Base-by-base conservation (phyloP, 2,329 filamentous ascomycete genomes). In the Nothopassalora personata region DNA sequence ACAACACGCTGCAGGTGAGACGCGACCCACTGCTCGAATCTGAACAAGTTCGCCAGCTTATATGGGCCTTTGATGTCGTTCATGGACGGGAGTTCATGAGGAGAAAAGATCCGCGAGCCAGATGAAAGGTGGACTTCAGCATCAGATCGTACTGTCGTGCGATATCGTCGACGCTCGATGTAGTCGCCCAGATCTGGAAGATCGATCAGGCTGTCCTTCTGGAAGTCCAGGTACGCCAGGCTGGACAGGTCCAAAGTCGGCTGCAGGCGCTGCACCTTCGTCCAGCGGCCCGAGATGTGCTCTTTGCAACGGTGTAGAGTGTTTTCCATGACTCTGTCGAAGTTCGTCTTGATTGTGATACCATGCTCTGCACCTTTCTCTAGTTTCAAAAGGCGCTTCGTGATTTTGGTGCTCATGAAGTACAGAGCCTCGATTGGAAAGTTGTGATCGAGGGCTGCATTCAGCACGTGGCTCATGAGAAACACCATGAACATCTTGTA, bases 401-500 rank as follows among this genome's bases (percentile, higher is more conserved):
- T 59, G 30, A 71, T 59, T 53, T 72, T 72, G 19, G 58, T 57
- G 11, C 59, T 65, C 59, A 71, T 65, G 30, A 58, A 28, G 46
- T 67, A 65, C 2, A 64, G n/a, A 13, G n/a, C 13, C 8, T 51
- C 48, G 48, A 27, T 51, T 3, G 48, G 13, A 27, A 51, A 33
- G 15, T 10, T 4, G 9, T 10, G 33, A 5, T 30, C 13, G 23
- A 23, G 23, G 23, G 23, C 23, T 23, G 23, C 23, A 23, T 23
- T 18, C 4, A 19, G 81, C 77, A 60, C 79, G 80, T 0, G 86
- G 70, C 66, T 86, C 88, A 33, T 78, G 71, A 51, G 76, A 77
- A 5, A 86, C 64, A 15, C 74, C 54, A 68, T 66, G 51, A 65
- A 19, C 4, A 60, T 33, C 49, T 70, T 70, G 65, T 69, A 70